These are phyloP conservation scores for Grammothele lineata DNA, from an alignment of 768 basidiomycete genomes.

Conservation along the genomic window DNA sequence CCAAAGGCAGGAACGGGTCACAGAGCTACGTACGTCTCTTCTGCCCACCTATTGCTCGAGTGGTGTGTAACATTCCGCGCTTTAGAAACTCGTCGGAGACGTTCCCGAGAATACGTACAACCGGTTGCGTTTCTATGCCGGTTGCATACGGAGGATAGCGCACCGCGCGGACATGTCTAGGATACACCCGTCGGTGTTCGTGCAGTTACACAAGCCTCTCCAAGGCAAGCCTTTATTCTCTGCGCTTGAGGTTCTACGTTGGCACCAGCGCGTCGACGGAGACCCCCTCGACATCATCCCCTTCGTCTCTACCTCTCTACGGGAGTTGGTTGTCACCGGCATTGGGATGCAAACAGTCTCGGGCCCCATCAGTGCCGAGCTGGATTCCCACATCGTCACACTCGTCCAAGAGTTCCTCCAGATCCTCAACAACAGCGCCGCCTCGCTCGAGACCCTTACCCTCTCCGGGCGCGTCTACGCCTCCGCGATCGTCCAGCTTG, in stretches of 20 bases:
- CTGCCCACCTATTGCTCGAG: too few relatives aligned
- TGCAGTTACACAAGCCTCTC: not conserved
- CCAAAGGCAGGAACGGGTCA: not conserved
- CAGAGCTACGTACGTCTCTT: not conserved
- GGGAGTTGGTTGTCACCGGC: not conserved
- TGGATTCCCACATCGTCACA: not conserved
- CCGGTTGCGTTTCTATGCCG: too few relatives aligned
- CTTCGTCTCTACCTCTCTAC: not conserved
- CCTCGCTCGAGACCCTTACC: not conserved
- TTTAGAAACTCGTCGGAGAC: too few relatives aligned
- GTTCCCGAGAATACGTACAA: not conserved
- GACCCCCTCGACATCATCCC: constrained; percentile 1
- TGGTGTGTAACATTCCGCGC: too few relatives aligned
- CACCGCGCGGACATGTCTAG: not conserved
- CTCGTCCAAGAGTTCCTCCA: too few relatives aligned
- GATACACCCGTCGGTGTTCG: not conserved
- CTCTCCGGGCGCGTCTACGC: constrained; percentile 1
- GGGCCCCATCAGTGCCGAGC: not conserved
- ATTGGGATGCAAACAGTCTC: not conserved
- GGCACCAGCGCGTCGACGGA: not conserved
- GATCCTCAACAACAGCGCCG: not conserved
- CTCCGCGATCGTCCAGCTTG: not conserved
- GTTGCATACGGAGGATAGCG: too few relatives aligned
- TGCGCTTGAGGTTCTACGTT: not conserved
- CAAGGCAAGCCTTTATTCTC: not conserved